Evolutionary conservation across 176 grass and related monocot species (phyloP).

Genomic region (Oryza australiensis): DNA sequence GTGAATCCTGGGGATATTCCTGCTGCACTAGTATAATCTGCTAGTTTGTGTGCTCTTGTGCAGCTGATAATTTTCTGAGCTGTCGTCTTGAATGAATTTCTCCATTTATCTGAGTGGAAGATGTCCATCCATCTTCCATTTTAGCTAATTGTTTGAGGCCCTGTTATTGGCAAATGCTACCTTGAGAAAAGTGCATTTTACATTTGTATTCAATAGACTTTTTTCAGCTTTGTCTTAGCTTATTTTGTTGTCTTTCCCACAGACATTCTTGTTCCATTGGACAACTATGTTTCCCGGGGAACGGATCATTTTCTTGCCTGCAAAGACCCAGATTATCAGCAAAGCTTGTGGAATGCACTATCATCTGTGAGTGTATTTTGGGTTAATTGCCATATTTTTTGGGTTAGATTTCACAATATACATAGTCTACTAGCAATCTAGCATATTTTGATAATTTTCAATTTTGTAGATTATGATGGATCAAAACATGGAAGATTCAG

Average conservation of each 20-base stretch:
- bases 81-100: not conserved
- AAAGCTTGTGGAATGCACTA: conserved; percentile 82
- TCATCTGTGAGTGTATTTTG: conserved; percentile 54
- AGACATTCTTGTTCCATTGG: conserved; percentile 94
- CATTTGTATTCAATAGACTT: not conserved
- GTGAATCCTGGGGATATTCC: not conserved
- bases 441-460: conserved; percentile 14
- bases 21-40: not conserved
- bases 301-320: conserved; percentile 74
- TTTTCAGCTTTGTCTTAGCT: conserved; percentile 9
- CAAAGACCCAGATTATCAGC: conserved; percentile 87
- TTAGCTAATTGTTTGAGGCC: not conserved
- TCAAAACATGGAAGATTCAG: conserved; percentile 77
- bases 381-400: not conserved
- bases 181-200: not conserved
- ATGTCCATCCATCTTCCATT: not conserved
- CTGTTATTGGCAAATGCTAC: not conserved
- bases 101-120: not conserved
- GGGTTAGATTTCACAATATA: not conserved
- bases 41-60: not conserved
- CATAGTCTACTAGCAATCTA: not conserved
- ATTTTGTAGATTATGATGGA: conserved; percentile 74
- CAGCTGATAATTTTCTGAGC: not conserved
- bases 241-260: conserved; percentile 6
- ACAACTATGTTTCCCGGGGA: conserved; percentile 83